Conservation (phyloP, 306 rosid species). For the Trifolium dubium region DNA sequence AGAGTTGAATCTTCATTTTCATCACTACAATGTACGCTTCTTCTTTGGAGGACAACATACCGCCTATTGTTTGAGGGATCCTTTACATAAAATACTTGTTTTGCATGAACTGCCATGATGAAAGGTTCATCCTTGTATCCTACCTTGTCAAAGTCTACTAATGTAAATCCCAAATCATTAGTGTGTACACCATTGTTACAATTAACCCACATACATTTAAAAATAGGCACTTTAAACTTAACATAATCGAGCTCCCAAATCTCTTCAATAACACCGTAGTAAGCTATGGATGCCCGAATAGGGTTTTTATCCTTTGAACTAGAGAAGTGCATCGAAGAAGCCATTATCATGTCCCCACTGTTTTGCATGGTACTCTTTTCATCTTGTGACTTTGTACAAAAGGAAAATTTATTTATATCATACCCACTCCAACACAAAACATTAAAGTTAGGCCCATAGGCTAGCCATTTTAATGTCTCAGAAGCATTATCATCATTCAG, state of each 20-base stretch:
- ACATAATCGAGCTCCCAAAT: background rate
- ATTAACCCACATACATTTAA: background rate
- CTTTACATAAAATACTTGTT: background rate
- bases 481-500: background rate
- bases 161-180: background rate
- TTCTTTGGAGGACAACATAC: background rate
- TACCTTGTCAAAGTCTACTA: background rate
- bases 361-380: background rate
- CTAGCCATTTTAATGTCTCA: background rate
- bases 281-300: background rate
- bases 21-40: background rate
- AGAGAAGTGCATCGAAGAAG: background rate
- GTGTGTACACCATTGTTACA: background rate
- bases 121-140: background rate
- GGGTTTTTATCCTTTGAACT: background rate
- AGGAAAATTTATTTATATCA: background rate
- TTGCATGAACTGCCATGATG: background rate
- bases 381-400: background rate
- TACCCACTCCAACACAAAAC: background rate
- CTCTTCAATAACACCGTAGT: background rate
- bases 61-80: background rate
- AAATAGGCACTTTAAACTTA: background rate
- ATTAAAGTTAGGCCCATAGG: background rate
- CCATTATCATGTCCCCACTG: background rate
- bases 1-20: background rate